Evolutionary conservation across 345 rosid species (phyloP).

Genomic region (Iberis pinnata): DNA sequence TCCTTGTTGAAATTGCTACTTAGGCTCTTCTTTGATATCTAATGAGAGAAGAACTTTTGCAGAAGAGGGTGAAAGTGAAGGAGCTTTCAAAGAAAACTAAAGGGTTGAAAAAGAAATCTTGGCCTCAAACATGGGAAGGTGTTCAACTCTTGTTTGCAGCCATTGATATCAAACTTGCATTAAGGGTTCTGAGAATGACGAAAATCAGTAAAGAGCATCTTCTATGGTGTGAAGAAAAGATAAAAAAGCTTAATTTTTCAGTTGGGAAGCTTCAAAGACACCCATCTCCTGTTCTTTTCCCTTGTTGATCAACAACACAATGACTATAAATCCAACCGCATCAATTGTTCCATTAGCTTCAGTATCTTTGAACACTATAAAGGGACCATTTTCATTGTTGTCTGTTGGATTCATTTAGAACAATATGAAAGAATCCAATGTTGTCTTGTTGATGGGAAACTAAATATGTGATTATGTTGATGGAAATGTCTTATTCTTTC

Average conservation of each 20-base stretch:
- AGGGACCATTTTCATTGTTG: conserved; percentile 17
- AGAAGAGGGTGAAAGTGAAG: conserved; percentile 67
- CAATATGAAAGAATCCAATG: conserved; percentile 30
- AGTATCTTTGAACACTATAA: conserved; percentile 1
- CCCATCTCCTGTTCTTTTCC: conserved; percentile 75
- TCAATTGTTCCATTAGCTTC: not conserved
- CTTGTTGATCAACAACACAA: conserved; percentile 43
- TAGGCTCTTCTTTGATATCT: conserved; percentile 9
- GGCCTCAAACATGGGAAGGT: conserved; percentile 67
- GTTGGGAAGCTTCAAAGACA: conserved; percentile 67
- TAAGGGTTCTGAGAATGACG: conserved; percentile 64
- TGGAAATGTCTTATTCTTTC: conserved; percentile 18
- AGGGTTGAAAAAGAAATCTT: conserved; percentile 70
- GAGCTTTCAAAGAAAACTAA: conserved; percentile 60
- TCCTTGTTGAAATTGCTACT: no score
- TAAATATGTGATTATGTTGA: conserved; percentile 14
- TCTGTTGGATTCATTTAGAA: conserved; percentile 20
- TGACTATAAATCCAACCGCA: not conserved
- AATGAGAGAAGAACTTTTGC: conserved; percentile 20
- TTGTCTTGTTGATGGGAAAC: conserved; percentile 27
- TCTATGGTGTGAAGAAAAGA: conserved; percentile 94
- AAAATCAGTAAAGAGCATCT: conserved; percentile 70
- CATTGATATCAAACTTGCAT: conserved; percentile 55
- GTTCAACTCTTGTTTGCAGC: conserved; percentile 60
- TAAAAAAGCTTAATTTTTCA: conserved; percentile 60